Conservation (phyloP, 2,329 filamentous ascomycete species). For the Fusarium brevicatenulatum region DNA sequence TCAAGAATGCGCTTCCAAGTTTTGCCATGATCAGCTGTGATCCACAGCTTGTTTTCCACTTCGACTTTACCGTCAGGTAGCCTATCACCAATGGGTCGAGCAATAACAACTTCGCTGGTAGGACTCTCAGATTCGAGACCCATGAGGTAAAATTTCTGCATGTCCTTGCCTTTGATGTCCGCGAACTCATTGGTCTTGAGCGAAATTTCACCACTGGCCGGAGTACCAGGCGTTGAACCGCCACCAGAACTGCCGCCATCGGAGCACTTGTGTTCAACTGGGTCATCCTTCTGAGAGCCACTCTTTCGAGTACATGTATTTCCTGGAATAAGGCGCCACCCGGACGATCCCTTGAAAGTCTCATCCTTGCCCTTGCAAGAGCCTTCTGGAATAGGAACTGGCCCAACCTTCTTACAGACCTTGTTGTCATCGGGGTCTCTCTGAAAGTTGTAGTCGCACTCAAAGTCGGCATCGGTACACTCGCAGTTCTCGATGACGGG, state of each 20-base stretch:
- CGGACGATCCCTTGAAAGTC: conserved; percentile 85
- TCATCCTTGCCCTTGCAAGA: conserved; percentile 76
- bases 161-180: conserved; percentile 61
- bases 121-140: conserved; percentile 71
- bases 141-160: conserved; percentile 80
- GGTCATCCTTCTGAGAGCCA: conserved; percentile 74
- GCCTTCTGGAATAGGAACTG: conserved; percentile 73
- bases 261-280: conserved; percentile 80
- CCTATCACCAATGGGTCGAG: conserved; percentile 56
- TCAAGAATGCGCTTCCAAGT: conserved; percentile 78
- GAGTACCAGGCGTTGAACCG: conserved; percentile 55
- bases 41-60: conserved; percentile 69
- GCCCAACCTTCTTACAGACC: conserved; percentile 73
- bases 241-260: conserved; percentile 59
- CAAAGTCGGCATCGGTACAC: conserved; percentile 86
- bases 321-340: conserved; percentile 91
- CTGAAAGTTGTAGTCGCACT: conserved; percentile 94
- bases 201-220: conserved; percentile 73
- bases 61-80: conserved; percentile 44
- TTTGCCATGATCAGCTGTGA: conserved; percentile 89
- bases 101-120: conserved; percentile 77
- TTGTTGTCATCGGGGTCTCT: conserved; percentile 70
- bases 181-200: conserved; percentile 69
- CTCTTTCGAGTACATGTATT: conserved; percentile 73
- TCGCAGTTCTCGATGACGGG: conserved; percentile 79